A percentile compares a stretch with the other conserved stretches of the same genome.
Evolutionary conservation across 495 filamentous ascomycete species (phyloP).

Genomic region (Peziza echinospora): DNA sequence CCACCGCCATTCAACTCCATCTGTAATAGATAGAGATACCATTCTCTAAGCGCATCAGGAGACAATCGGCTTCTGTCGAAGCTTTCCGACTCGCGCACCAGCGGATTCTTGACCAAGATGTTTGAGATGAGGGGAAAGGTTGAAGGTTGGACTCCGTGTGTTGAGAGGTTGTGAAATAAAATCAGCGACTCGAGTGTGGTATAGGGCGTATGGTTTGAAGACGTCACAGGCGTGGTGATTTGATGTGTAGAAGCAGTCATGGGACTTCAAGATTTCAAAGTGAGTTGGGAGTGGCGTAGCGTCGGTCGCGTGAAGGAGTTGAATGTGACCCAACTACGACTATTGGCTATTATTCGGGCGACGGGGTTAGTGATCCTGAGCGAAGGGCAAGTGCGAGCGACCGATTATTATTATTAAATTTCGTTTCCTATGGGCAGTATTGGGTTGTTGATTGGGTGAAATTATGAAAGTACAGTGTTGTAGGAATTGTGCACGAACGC

Average conservation of each 20-base stretch:
- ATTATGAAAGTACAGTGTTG: too few relatives aligned
- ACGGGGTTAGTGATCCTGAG: too few relatives aligned
- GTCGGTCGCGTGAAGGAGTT: too few relatives aligned
- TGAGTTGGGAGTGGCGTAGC: too few relatives aligned
- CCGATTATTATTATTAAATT: too few relatives aligned
- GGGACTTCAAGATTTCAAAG: too few relatives aligned
- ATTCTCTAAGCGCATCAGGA: conserved; percentile 53
- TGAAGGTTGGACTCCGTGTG: conserved; percentile 38
- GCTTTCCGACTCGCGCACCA: conserved; percentile 41
- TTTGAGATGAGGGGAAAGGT: conserved; percentile 51
- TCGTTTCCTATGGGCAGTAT: too few relatives aligned
- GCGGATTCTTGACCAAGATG: conserved; percentile 43
- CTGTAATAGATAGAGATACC: conserved; percentile 52
- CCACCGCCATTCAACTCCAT: conserved; percentile 33
- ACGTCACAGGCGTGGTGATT: background rate
- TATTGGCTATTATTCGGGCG: too few relatives aligned
- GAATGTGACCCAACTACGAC: too few relatives aligned
- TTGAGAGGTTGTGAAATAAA: conserved; percentile 64
- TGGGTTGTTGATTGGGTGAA: too few relatives aligned
- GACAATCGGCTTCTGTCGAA: conserved; percentile 54
- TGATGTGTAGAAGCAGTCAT: background rate
- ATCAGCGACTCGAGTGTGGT: conserved; percentile 75
- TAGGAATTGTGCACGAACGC: too few relatives aligned
- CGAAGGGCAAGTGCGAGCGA: too few relatives aligned
- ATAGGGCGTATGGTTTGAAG: conserved; percentile 27